These are phyloP conservation scores for Neurospora sp. DNA, from an alignment of 495 filamentous ascomycete genomes.

Conservation along the genomic window DNA sequence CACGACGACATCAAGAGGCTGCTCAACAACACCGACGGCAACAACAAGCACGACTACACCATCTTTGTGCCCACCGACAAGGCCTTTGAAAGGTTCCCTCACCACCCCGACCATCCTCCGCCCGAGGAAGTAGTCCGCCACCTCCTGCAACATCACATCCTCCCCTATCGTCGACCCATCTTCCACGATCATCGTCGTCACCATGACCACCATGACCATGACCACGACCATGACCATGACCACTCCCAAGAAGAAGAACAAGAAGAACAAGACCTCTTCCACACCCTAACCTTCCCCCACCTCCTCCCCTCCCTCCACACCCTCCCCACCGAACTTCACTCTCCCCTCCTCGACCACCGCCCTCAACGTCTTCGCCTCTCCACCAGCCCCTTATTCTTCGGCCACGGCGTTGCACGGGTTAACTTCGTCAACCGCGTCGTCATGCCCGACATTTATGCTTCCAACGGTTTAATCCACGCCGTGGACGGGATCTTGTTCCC, in stretches of 20 bases:
- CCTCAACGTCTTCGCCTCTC: constrained; percentile 58
- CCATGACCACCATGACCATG: background rate
- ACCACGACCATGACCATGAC: background rate
- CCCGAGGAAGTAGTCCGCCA: background rate
- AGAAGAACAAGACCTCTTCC: constrained; percentile 50
- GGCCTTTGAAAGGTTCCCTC: constrained; percentile 60
- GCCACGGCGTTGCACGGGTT: constrained; percentile 37
- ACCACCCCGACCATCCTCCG: constrained; percentile 31
- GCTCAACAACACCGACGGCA: constrained; percentile 50
- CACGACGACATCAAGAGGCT: constrained; percentile 56
- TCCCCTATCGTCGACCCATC: background rate
- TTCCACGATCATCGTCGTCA: background rate
- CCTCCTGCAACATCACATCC: background rate
- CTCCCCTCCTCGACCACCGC: constrained; percentile 39
- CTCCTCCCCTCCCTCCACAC: constrained; percentile 54
- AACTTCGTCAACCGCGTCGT: constrained; percentile 65
- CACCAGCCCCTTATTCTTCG: constrained; percentile 33
- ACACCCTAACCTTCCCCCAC: constrained; percentile 61
- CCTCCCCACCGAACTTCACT: constrained; percentile 54
- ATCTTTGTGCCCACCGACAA: constrained; percentile 69
- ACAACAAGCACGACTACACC: constrained; percentile 51
- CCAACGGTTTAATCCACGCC: constrained; percentile 75
- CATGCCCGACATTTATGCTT: constrained; percentile 49
- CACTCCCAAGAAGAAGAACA: constrained; percentile 53
- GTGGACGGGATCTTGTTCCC: constrained; percentile 63